Base-by-base conservation (phyloP, 2,329 filamentous ascomycete species). In the Pseudogymnoascus pannorum region DNA sequence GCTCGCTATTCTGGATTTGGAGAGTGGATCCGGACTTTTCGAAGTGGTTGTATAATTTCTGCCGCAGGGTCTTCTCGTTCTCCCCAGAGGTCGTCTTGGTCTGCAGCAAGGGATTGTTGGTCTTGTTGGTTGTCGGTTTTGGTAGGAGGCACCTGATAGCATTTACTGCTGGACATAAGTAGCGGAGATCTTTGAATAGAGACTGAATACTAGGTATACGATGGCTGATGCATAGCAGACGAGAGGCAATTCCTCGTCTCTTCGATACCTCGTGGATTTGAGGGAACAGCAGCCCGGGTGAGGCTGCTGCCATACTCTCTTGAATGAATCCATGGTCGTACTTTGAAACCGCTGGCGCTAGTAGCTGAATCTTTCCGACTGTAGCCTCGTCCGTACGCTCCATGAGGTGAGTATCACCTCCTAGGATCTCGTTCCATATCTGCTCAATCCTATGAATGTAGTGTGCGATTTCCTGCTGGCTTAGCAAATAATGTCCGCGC, bases 81-180 rank as follows among this genome's bases (percentile, higher is more conserved):
- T n/a, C n/a, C n/a, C n/a, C 6, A 6, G 2, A 9, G 29, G 29
- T 31, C 29, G 6, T 9, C 29, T 31, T 31, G 29, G 29, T 5
- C 6, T 31, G 29, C 29, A 6, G n/a, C n/a, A n/a, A n/a, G n/a
- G n/a, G n/a, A n/a, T n/a, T n/a, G n/a, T n/a, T n/a, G n/a, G n/a
- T n/a, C n/a, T n/a, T n/a, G n/a, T n/a, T n/a, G n/a, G n/a, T n/a
- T n/a, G 26, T 29, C 26, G 4, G 4, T 29, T 29, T 12, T 35
- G 31, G 7, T 7, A 35, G 4, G 3, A 35, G 31, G 31, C 31
- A 35, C 31, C 31, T 35, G 31, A 35, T 35, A 35, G 31, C 31
- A 7, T 35, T 11, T 35, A 35, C 31, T 7, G 31, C 31, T 35
- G 77, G 63, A 85, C 11, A 59, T n/a, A 65, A 36, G 44, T 65